phyloP scores from a whole-genome alignment of 768 basidiomycete species.

The Psilocybe sp. region DNA sequence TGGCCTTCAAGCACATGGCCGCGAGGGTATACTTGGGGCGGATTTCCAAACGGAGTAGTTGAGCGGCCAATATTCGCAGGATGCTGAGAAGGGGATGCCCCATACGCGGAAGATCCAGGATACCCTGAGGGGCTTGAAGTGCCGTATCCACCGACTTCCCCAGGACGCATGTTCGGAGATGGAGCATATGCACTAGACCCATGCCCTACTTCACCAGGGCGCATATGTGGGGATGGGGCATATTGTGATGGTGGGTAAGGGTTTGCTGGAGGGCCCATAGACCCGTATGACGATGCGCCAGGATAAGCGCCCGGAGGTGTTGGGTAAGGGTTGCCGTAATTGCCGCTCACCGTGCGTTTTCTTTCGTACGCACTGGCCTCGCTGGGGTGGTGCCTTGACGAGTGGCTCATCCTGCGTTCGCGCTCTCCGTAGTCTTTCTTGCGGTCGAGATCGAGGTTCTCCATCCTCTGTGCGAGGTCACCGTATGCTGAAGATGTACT shows the following conservation, averaged over 20 bases:
- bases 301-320: conserved; percentile 19
- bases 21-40: conserved; percentile 45
- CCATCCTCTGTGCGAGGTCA: conserved; percentile 40
- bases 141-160: conserved; percentile 39
- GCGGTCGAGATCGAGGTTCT: conserved; percentile 37
- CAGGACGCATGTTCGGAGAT: conserved; percentile 52
- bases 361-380: conserved; percentile 34
- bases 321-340: conserved; percentile 31
- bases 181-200: conserved; percentile 19
- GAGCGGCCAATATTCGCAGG: conserved; percentile 35
- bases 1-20: conserved; percentile 59
- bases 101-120: conserved; percentile 27
- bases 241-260: conserved; percentile 19
- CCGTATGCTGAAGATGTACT: conserved; percentile 27
- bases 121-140: conserved; percentile 26
- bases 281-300: conserved; percentile 26
- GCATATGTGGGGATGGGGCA: conserved; percentile 47
- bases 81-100: conserved; percentile 32
- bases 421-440: conserved; percentile 30
- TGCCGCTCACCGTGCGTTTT: conserved; percentile 36
- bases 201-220: conserved; percentile 23
- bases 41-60: conserved; percentile 39
- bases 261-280: conserved; percentile 10
- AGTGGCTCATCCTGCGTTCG: conserved; percentile 29
- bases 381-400: conserved; percentile 40